phyloP scores from a whole-genome alignment of 2,329 filamentous ascomycete species.

The Apiospora sp. region DNA sequence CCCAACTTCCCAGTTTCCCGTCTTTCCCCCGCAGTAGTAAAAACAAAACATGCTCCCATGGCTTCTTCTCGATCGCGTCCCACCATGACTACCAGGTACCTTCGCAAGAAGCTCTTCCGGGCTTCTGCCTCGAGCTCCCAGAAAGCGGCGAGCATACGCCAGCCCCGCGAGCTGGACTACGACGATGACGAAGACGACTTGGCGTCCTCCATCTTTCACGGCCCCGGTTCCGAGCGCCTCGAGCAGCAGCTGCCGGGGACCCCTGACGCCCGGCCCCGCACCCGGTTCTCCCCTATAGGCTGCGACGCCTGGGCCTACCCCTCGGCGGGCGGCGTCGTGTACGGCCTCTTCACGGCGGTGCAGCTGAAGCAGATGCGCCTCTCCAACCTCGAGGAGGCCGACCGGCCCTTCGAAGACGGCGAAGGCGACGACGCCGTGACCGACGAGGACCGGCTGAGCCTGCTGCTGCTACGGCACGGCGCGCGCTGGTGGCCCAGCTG shows the following conservation, averaged over 20 bases:
- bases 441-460: constrained; percentile 1
- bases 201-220: too few relatives aligned
- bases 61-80: background rate
- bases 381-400: background rate
- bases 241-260: background rate
- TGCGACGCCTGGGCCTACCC: constrained; percentile 17
- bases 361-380: constrained; percentile 21
- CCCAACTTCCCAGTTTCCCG: background rate
- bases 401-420: background rate
- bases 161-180: background rate
- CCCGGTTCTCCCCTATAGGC: background rate
- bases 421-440: too few relatives aligned
- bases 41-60: background rate
- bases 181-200: background rate
- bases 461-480: background rate
- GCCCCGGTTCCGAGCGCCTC: too few relatives aligned
- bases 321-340: background rate
- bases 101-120: background rate
- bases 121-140: background rate
- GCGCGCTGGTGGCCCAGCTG: constrained; percentile 19
- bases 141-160: background rate
- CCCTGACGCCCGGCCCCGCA: constrained; percentile 1
- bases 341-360: constrained; percentile 13
- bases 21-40: background rate
- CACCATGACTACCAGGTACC: background rate